Percentiles rank a stretch among this genome's conserved stretches.
Conservation (phyloP, 345 rosid genomes). For the Eucalyptus sideroxylon region DNA sequence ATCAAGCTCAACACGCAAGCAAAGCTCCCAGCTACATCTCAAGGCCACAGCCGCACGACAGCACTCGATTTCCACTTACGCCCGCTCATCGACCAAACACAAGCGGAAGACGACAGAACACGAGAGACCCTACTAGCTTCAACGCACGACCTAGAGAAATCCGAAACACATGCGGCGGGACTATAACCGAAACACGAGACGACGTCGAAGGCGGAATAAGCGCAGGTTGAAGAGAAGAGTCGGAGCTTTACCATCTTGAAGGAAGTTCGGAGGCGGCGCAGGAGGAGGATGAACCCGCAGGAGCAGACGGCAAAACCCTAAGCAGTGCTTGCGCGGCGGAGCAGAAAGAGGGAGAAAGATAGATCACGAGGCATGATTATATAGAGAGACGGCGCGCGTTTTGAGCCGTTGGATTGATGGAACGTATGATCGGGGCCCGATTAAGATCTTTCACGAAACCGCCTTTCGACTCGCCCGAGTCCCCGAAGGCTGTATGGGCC, state of each 20-base stretch:
- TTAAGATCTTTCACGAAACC: background rate
- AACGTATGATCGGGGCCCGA: background rate
- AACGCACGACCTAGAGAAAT: background rate
- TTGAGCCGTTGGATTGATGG: background rate
- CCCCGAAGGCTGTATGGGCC: background rate
- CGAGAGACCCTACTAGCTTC: background rate
- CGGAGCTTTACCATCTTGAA: background rate
- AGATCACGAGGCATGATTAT: accelerated
- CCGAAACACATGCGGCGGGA: background rate
- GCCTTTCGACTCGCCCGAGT: background rate
- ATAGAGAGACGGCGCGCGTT: background rate
- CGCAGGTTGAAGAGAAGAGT: background rate
- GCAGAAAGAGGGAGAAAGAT: accelerated
- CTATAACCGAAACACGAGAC: background rate
- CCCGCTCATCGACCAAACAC: background rate
- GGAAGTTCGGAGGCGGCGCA: background rate
- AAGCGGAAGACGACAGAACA: background rate
- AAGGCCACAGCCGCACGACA: background rate
- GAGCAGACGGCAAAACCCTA: background rate
- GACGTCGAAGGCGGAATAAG: background rate
- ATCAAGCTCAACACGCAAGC: background rate
- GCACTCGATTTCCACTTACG: background rate
- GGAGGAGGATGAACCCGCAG: background rate
- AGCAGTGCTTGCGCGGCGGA: background rate
- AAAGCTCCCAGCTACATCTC: background rate